Conservation (phyloP, 2,329 filamentous ascomycete species). For the Aspergillus neoniger region DNA sequence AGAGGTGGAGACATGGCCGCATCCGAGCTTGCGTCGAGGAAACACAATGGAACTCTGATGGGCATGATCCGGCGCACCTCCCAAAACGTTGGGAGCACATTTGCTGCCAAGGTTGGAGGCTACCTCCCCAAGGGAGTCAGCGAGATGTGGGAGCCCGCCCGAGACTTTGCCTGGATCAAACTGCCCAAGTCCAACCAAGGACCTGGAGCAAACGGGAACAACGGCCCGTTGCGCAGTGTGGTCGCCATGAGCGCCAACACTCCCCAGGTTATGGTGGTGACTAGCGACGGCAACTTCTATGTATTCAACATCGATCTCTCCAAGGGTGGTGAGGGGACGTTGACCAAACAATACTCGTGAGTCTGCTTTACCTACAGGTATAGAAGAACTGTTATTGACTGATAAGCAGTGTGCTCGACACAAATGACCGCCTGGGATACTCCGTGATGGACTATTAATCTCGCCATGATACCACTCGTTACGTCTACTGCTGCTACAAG, state of each 20-base stretch:
- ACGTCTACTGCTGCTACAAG: background rate
- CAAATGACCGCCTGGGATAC: conserved; percentile 45
- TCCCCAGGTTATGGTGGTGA: conserved; percentile 97
- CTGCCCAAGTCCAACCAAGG: conserved; percentile 66
- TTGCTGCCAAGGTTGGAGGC: conserved; percentile 84
- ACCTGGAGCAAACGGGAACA: conserved; percentile 38
- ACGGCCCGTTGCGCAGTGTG: conserved; percentile 76
- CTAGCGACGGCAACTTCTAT: conserved; percentile 91
- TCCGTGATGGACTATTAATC: conserved; percentile 38
- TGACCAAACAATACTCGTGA: conserved; percentile 92
- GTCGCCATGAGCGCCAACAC: conserved; percentile 95
- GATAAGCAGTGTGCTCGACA: conserved; percentile 43
- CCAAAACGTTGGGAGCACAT: conserved; percentile 84
- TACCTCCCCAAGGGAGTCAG: conserved; percentile 93
- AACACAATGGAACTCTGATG: conserved; percentile 74
- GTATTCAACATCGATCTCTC: conserved; percentile 95
- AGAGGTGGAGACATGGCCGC: conserved; percentile 30
- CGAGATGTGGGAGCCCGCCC: conserved; percentile 94
- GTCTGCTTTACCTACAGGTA: conserved; percentile 40
- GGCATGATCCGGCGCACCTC: conserved; percentile 93
- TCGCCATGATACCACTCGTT: conserved; percentile 14
- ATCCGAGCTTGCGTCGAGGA: conserved; percentile 42
- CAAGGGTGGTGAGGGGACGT: conserved; percentile 85
- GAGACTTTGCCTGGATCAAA: conserved; percentile 96
- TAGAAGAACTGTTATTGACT: conserved; percentile 15